Base-by-base conservation (phyloP, 192 early-diverging fungal species). In the Oehlia diaphana region DNA sequence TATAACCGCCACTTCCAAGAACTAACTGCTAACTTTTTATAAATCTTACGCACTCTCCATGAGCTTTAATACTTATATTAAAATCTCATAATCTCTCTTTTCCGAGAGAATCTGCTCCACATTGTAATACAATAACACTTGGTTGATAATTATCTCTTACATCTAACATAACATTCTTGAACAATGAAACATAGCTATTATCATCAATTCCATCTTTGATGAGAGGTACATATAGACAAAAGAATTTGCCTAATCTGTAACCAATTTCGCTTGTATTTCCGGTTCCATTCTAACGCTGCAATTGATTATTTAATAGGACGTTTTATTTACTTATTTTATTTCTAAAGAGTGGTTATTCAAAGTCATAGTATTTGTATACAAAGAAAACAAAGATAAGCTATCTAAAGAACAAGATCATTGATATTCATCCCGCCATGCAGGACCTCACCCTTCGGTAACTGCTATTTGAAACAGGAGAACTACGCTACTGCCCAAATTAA, bases 171-270 rank as follows among this genome's bases (percentile, higher is more conserved):
- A 95, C 91, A 50, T 84, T 81, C 26, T 89, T 86, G 82, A 97
- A 97, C 37, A 96, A 88, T 81, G 90, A 90, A 2, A 90, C 82
- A 83, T 98, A 99, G 0, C 90, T 89, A 14, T 85, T 89, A 80
- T 99, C 97, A 84, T 94, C 92, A 68, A 97, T 93, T 26, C 94
- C 95, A 68, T 94, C 94, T 67, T 92, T 85, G 33, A 99, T 85
- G 33, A 99, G 88, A 4, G 96, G 95, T 0, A 98, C 93, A 85
- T 99, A 98, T 76, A 98, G 84, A 39, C 95, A 92, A 81, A 92
- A 95, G 37, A 94, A 89, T 49, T 93, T 92, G 1, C 98, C 98
- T 8, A 87, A 82, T 9, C 92, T 90, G n/a, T 83, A 84, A 33
- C 98, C 98, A 50, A 94, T 92, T 78, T 95, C 94, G 28, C 92